Base-by-base conservation (phyloP, 202 grass and related monocot species). In the Setaria italica region DNA sequence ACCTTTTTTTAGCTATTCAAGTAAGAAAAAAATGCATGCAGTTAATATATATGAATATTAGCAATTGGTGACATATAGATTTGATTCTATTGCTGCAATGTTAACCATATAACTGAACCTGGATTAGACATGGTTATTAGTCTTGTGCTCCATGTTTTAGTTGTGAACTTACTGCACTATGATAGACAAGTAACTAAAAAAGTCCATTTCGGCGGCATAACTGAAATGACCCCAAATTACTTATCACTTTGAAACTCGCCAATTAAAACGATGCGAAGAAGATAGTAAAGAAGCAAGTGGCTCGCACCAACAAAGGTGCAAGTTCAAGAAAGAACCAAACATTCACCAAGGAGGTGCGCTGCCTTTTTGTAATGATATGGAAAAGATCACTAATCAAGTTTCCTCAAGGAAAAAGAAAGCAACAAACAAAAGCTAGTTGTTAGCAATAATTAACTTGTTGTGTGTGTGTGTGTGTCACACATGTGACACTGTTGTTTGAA, bases 281-380 rank as follows among this genome's bases (percentile, higher is more conserved):
- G 41, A 29, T 68, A 6, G 43, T 11, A 30, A 30, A 70, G 14
- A 78, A 78, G 64, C 63, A 68, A 77, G 74, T 85, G 83, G 42
- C 30, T 50, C 33, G 21, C 30, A 14, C 6, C 48, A 49, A 41
- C 34, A 62, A 74, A 74, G 42, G 5, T 59, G 2, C 4, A 29
- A 12, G 70, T 17, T 37, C 17, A 73, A 83, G 16, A 60, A 37
- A 50, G 60, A 78, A 51, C 74, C 39, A 70, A 71, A 62, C 83
- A 5, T 62, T 62, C 46, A 21, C 6, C 5, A 49, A 1, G 16
- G 2, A 41, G 2, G 84, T 72, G 66, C 66, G 8, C 30, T 30
- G 11, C 48, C 66, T 42, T 85, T 78, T 12, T 60, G 14, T 32
- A 41, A 59, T 42, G 21, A 78, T 25, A 46, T 12, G 25, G 15